Evolutionary conservation across 805 yeast genomes (phyloP).

Genomic region (Saccharomycopsis babjevae): DNA sequence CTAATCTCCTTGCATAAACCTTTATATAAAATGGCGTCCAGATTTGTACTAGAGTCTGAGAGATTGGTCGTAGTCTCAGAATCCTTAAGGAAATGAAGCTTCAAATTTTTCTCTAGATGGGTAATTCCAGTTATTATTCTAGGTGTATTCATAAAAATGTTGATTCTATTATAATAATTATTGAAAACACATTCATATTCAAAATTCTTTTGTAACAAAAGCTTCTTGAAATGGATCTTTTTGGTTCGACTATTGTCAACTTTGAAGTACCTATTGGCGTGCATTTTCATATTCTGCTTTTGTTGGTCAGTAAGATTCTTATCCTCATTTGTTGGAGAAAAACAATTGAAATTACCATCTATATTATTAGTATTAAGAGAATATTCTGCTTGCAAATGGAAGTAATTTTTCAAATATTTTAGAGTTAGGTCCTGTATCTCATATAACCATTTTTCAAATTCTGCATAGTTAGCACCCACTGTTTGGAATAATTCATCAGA

Average conservation of each 20-base stretch:
- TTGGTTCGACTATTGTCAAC: conserved; percentile 10
- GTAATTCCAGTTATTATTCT: conserved; percentile 14
- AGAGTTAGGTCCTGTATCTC: conserved; percentile 17
- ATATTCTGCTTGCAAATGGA: conserved; percentile 6
- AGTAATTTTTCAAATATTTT: conserved; percentile 15
- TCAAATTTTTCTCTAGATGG: conserved; percentile 7
- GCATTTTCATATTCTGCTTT: background rate
- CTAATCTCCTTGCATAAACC: conserved; percentile 16
- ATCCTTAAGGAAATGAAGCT: background rate
- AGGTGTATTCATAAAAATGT: conserved; percentile 17
- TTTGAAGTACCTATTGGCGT: conserved; percentile 6
- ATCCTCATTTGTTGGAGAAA: background rate
- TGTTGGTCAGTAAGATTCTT: background rate
- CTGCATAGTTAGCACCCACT: conserved; percentile 15
- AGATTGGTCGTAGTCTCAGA: background rate
- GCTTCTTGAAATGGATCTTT: conserved; percentile 14
- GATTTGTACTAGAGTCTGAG: background rate
- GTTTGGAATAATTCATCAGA: conserved; percentile 7
- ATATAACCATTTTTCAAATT: conserved; percentile 17
- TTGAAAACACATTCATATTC: conserved; percentile 11
- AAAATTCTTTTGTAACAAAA: conserved; percentile 10
- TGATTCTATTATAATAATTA: conserved; percentile 13
- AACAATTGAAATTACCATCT: background rate
- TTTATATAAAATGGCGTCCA: background rate
- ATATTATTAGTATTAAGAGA: background rate